Evolutionary conservation across 139 green algal species (phyloP), one percentile per base, ranked within the genome.

Genomic region (Chloropicon primus): DNA sequence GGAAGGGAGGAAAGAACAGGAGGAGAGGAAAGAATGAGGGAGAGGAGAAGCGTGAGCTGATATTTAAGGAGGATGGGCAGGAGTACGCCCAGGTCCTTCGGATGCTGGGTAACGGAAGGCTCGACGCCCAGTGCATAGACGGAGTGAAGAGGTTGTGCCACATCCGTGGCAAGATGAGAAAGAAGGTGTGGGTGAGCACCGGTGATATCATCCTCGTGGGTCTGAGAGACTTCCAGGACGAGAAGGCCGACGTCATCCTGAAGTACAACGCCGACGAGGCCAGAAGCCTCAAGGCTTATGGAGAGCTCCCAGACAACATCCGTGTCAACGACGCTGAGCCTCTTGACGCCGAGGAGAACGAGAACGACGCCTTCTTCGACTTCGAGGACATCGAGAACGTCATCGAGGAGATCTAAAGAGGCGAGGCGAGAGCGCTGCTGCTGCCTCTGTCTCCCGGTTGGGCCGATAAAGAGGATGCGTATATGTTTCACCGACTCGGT

Each of bases 121-220:
- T 98, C 53, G 95, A 98, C 80, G 93, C 94, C 21, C 90, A 96
- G 80, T 99, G 96, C 90, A 98, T 99, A 54, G 96, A 99, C 84
- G 91, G 92, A 53, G 88, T 92, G 22, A 98, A 99, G 84, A 87
- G 96, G 27, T 80, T 99, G 26, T 99, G 95, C 79, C 94, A 99
- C 84, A 99, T 99, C 76, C 89, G 96, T 53, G 96, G 96, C 71
- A 99, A 99, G 87, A 99, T 99, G 95, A 84, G 96, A 2, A 99
- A 99, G 85, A 99, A 99, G 87, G 94, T 98, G 17, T 95, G 93
- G 90, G 80, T 89, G 21, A 83, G 79, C 41, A 79, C 90, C 77
- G 96, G 95, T 53, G 96, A 99, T 82, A 96, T 99, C 76, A 92
- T 99, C 53, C 82, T 99, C 27, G 85, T 99, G 24, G 95, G 96